phyloP scores from a whole-genome alignment of 345 rosid species.

The Linum trigynum region DNA sequence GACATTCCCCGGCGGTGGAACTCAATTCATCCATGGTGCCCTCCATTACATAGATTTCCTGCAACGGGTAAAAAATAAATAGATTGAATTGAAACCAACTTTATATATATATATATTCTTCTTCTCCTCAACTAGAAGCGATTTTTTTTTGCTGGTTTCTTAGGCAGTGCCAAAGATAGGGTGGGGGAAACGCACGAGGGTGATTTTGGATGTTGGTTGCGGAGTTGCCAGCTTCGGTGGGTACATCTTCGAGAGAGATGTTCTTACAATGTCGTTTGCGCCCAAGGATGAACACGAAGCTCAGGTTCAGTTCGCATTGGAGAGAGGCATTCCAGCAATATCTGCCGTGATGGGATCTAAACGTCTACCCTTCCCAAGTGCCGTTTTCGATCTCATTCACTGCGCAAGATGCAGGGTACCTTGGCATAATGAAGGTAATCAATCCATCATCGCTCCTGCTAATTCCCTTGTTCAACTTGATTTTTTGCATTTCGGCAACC shows the following conservation, averaged over 20 bases:
- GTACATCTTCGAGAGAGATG: conserved; percentile 75
- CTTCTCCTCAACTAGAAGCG: background rate
- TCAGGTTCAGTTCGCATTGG: conserved; percentile 92
- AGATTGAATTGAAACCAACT: background rate
- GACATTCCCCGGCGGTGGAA: conserved; percentile 95
- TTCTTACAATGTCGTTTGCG: conserved; percentile 85
- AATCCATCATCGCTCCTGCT: background rate
- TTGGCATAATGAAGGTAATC: conserved; percentile 68
- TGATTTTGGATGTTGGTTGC: conserved; percentile 79
- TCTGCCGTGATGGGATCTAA: conserved; percentile 96
- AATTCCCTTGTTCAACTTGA: background rate
- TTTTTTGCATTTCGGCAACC: background rate
- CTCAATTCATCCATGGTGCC: conserved; percentile 94
- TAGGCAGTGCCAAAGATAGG: conserved; percentile 58
- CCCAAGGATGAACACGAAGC: conserved; percentile 98
- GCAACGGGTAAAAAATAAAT: conserved; percentile 34
- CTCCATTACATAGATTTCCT: conserved; percentile 73
- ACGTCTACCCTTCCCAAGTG: conserved; percentile 74
- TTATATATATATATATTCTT: background rate
- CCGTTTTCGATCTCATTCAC: conserved; percentile 77
- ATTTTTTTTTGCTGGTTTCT: background rate
- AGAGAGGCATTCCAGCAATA: conserved; percentile 92
- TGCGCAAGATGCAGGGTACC: conserved; percentile 98
- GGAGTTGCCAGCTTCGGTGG: conserved; percentile 98
- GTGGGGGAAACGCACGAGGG: conserved; percentile 83